A percentile compares a stretch with the other conserved stretches of the same genome.
Evolutionary conservation across 2,329 filamentous ascomycete species (phyloP).

Genomic region (Colletotrichum destructivum): DNA sequence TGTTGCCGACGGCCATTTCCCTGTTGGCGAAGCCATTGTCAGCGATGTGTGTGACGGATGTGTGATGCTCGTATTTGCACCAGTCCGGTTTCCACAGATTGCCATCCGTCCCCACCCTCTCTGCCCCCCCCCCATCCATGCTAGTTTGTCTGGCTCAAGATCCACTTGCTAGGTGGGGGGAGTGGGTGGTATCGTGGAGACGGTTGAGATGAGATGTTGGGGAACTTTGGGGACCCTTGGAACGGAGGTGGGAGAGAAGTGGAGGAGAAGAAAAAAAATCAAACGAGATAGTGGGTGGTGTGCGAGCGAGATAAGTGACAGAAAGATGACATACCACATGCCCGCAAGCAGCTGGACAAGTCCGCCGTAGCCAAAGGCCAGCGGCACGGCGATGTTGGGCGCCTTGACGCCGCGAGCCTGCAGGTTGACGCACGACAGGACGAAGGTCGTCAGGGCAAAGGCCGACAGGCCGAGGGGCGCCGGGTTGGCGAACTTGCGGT

Average conservation of each 20-base stretch:
- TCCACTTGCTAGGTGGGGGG: slow-evolving; percentile 27
- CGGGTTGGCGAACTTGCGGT: slow-evolving; percentile 84
- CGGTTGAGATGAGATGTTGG: slow-evolving; percentile 39
- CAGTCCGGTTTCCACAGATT: too few relatives aligned
- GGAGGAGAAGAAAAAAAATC: neutral
- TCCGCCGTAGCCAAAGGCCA: slow-evolving; percentile 83
- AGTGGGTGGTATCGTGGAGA: slow-evolving; percentile 25
- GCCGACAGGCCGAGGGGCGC: slow-evolving; percentile 83
- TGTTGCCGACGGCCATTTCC: slow-evolving; percentile 92
- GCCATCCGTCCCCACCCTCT: too few relatives aligned
- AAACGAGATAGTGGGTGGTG: neutral
- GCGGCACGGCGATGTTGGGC: slow-evolving; percentile 78
- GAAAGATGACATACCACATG: slow-evolving; percentile 79
- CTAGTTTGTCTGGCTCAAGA: slow-evolving; percentile 7
- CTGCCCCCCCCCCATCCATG: neutral
- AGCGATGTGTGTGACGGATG: slow-evolving; percentile 23
- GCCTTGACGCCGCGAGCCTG: slow-evolving; percentile 70
- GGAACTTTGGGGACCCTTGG: slow-evolving; percentile 17
- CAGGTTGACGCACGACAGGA: slow-evolving; percentile 83
- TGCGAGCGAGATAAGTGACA: neutral
- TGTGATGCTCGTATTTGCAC: slow-evolving; percentile 25
- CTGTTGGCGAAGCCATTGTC: slow-evolving; percentile 56
- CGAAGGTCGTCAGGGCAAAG: slow-evolving; percentile 88
- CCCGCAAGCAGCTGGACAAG: slow-evolving; percentile 84
- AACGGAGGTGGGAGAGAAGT: neutral